Evolutionary conservation across 2,329 filamentous ascomycete species (phyloP).

Genomic region (Alternaria sp.): DNA sequence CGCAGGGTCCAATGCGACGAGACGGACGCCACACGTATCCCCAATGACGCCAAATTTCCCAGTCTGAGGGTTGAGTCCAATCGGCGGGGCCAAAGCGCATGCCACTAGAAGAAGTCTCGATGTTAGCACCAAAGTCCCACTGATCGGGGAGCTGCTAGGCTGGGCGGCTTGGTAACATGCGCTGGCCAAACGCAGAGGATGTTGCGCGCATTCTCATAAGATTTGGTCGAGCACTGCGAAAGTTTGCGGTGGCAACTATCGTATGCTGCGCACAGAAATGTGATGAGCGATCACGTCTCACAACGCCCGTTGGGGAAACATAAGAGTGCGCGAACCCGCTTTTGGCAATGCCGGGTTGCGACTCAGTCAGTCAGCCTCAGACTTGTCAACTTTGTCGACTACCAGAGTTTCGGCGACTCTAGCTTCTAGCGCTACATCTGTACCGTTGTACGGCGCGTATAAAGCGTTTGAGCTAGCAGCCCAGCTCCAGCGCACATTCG

Average conservation of each 20-base stretch:
- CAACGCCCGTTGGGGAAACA: neutral
- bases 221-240: neutral
- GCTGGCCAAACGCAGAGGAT: neutral
- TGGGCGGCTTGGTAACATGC: neutral
- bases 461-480: neutral
- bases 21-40: neutral
- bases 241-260: neutral
- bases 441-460: neutral
- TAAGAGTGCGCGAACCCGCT: neutral
- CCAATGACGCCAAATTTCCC: neutral
- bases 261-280: neutral
- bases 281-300: neutral
- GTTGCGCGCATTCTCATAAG: neutral
- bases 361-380: neutral
- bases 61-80: conserved; percentile 1
- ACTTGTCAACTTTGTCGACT: neutral
- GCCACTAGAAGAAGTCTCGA: conserved; percentile 1
- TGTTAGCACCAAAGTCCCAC: neutral
- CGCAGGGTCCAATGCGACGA: neutral
- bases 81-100: conserved; percentile 1
- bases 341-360: neutral
- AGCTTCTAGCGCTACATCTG: neutral
- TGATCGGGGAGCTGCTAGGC: neutral
- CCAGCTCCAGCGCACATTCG: neutral
- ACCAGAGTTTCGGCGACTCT: neutral